A percentile compares a stretch with the other conserved stretches of the same genome.
These are phyloP conservation scores for Ananas comosus DNA, from an alignment of 176 grass and related monocot species.

Conservation along the genomic window DNA sequence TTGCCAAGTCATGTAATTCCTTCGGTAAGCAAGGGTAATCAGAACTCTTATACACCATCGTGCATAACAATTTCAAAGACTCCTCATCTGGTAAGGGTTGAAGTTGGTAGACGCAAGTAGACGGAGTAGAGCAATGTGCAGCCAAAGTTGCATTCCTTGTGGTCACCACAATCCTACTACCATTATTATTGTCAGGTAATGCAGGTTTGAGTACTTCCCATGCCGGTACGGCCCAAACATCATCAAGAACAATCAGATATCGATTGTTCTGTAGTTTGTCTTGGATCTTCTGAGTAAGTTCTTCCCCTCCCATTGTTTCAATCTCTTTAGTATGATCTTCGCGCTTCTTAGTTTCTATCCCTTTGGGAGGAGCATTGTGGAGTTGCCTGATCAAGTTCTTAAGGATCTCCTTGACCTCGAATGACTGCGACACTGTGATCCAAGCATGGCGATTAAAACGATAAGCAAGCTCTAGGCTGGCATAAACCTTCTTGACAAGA, in stretches of 20 bases:
- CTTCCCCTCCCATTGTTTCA: neutral
- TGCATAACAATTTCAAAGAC: neutral
- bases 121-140: neutral
- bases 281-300: neutral
- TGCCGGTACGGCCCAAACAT: constrained; percentile 11
- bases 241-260: constrained; percentile 30
- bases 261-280: neutral
- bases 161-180: constrained; percentile 18
- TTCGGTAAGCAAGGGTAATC: too few relatives aligned
- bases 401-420: constrained; percentile 3
- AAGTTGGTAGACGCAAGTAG: neutral
- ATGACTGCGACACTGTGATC: constrained; percentile 31
- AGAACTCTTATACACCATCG: neutral
- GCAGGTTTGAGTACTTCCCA: neutral
- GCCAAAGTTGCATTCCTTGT: constrained; percentile 10
- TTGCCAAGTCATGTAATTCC: neutral
- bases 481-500: constrained; percentile 33
- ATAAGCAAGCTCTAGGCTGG: neutral
- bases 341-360: neutral
- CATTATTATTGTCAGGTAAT: neutral
- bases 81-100: neutral
- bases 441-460: constrained; percentile 23
- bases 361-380: neutral
- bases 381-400: constrained; percentile 24
- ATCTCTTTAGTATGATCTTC: neutral